Percentiles rank a stretch among this genome's conserved stretches.
Conservation (phyloP, 73 alveolate genomes). For the Tetrahymena borealis region DNA sequence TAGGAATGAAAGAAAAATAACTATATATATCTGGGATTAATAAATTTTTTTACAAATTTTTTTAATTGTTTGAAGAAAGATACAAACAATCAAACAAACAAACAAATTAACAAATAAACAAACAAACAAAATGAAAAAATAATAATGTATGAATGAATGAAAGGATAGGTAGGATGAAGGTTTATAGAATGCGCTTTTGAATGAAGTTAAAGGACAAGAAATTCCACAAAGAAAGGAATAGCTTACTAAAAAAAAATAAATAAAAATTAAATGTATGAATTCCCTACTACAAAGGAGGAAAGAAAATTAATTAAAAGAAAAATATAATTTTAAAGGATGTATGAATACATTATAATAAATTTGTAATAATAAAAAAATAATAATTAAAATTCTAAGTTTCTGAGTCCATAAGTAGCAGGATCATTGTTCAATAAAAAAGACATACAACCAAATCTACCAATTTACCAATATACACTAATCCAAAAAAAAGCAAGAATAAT, state of each 20-base stretch:
- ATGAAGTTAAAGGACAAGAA: background rate
- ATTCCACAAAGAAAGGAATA: background rate
- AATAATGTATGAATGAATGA: background rate
- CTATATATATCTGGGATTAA: background rate
- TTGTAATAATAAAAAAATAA: background rate
- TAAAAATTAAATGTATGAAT: background rate
- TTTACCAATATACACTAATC: background rate
- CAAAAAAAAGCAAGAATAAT: background rate
- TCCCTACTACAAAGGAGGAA: background rate
- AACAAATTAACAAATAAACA: background rate
- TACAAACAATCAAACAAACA: background rate
- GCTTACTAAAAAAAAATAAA: background rate
- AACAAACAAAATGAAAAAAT: background rate
- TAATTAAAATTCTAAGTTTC: background rate
- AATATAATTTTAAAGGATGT: background rate
- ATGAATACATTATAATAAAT: background rate
- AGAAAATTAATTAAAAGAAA: background rate
- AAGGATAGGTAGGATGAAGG: background rate
- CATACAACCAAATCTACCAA: background rate
- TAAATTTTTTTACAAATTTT: background rate
- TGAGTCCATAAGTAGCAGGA: background rate
- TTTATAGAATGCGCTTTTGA: background rate
- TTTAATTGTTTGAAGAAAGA: background rate
- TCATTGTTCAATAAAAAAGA: background rate
- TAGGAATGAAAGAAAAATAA: background rate